A percentile compares a stretch with the other conserved stretches of the same genome.
phyloP scores from a whole-genome alignment of 345 rosid species.

The Clarkia xantiana region DNA sequence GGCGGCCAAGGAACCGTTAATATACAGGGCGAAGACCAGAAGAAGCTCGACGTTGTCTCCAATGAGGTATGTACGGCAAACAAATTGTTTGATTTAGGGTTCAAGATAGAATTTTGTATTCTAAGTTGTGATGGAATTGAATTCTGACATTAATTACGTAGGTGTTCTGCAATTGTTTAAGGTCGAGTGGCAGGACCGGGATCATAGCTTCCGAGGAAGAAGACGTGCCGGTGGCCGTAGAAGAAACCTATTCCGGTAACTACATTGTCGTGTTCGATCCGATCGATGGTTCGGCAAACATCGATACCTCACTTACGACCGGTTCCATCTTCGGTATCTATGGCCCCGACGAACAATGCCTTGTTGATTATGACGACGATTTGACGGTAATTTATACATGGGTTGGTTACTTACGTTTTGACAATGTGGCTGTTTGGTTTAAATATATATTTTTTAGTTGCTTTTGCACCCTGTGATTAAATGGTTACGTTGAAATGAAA shows the following conservation, averaged over 20 bases:
- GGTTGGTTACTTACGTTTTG: too few relatives aligned
- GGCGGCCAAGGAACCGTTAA: slow-evolving; percentile 28
- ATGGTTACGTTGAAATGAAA: too few relatives aligned
- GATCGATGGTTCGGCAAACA: slow-evolving; percentile 22
- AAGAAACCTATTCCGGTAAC: slow-evolving; percentile 27
- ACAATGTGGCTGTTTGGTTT: too few relatives aligned
- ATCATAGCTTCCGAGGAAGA: slow-evolving; percentile 30
- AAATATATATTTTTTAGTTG: too few relatives aligned
- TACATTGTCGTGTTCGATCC: slow-evolving; percentile 26
- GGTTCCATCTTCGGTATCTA: slow-evolving; percentile 29
- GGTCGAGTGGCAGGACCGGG: slow-evolving; percentile 24
- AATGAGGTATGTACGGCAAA: slow-evolving; percentile 15
- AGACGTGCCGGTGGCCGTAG: slow-evolving; percentile 24
- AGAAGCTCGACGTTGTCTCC: slow-evolving; percentile 32
- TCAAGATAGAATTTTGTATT: too few relatives aligned
- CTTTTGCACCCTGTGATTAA: too few relatives aligned
- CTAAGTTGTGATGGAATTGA: too few relatives aligned
- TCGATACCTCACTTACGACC: slow-evolving; percentile 20
- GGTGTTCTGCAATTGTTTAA: slow-evolving; percentile 26
- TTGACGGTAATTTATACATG: slow-evolving; percentile 9
- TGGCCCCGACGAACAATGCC: slow-evolving; percentile 20
- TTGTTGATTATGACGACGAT: slow-evolving; percentile 12
- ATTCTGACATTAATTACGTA: background rate
- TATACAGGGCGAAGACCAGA: slow-evolving; percentile 29
- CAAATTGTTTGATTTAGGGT: background rate